A percentile compares a stretch with the other conserved stretches of the same genome.
phyloP scores from a whole-genome alignment of 2,329 filamentous ascomycete genomes.

The Venturiaceae sp. region DNA sequence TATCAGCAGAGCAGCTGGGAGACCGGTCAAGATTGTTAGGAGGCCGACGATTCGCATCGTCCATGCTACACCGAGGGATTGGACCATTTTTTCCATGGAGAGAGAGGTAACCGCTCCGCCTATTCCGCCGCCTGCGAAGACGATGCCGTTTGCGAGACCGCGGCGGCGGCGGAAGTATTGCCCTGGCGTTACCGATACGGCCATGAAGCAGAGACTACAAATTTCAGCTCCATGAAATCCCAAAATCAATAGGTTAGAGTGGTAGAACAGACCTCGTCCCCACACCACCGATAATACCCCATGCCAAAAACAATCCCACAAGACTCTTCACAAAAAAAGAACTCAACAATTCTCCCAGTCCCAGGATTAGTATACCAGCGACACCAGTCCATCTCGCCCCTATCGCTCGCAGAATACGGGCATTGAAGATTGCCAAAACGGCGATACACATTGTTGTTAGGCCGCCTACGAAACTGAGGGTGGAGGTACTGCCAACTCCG shows the following conservation, averaged over 20 bases:
- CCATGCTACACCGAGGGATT: conserved; percentile 38
- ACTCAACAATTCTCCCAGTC: conserved; percentile 37
- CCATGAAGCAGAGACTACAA: conserved; percentile 30
- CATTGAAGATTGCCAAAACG: conserved; percentile 42
- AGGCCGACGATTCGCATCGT: conserved; percentile 44
- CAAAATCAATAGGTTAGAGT: neutral
- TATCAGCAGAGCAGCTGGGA: conserved; percentile 47
- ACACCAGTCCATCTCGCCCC: conserved; percentile 39
- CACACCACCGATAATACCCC: conserved; percentile 37
- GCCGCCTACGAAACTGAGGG: conserved; percentile 50
- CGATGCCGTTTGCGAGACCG: conserved; percentile 46
- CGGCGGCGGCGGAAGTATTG: conserved; percentile 44
- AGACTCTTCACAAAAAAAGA: conserved; percentile 37
- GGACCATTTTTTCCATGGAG: conserved; percentile 38
- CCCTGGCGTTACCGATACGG: conserved; percentile 38
- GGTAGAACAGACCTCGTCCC: conserved; percentile 20
- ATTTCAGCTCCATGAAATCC: neutral
- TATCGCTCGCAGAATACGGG: conserved; percentile 39
- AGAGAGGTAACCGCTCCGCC: conserved; percentile 46
- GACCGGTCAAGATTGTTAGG: conserved; percentile 41
- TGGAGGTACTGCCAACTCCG: conserved; percentile 38
- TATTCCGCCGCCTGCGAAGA: conserved; percentile 45
- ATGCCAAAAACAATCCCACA: conserved; percentile 37
- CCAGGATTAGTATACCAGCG: conserved; percentile 41
- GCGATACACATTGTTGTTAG: conserved; percentile 41